Base-by-base conservation (phyloP, 108 stramenopile species). In the Cyclotella atomus region DNA sequence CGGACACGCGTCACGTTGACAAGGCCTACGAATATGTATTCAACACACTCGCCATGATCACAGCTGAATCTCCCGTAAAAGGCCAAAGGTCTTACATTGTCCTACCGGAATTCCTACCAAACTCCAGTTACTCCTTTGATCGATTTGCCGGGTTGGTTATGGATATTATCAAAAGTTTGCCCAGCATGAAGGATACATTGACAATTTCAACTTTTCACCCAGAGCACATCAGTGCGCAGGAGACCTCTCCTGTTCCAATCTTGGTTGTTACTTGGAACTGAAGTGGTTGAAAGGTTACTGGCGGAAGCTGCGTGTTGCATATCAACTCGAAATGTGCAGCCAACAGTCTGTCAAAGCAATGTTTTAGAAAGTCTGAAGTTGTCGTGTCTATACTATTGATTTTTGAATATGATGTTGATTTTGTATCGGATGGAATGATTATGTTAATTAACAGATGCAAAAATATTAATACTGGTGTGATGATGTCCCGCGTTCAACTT, bases 11-110 rank as follows among this genome's bases (percentile, higher is more conserved):
- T 10, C 69, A 89, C 50, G 86, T 90, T 19, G 93, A 94, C 71
- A 87, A 81, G 24, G 93, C 88, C 7, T 91, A 91, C 60, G 93
- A 94, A 75, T 94, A 84, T 70, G 77, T 90, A n/a, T 91, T 91
- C 65, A 82, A 81, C 65, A 94, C 87, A 74, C 62, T 94, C 24
- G 89, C 90, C 61, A 91, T 94, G 90, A 79, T 85, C 35, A 20
- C 45, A 2, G 41, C 25, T 14, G 43, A 65, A 4, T 53, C 36
- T 36, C 70, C 67, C 41, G 81, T 69, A 47, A 70, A 64, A 54
- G 71, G 75, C 2, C 61, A 66, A 43, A 78, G 83, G 19, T 89
- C 89, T 9, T 94, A 94, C 79, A 49, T 94, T 62, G 88, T 94
- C 34, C 59, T 90, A 50, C 85, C 90, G 0, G 83, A 90, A 46